A percentile compares a stretch with the other conserved stretches of the same genome.
Conservation (phyloP, 345 rosid genomes). For the Microthlaspi erraticum region DNA sequence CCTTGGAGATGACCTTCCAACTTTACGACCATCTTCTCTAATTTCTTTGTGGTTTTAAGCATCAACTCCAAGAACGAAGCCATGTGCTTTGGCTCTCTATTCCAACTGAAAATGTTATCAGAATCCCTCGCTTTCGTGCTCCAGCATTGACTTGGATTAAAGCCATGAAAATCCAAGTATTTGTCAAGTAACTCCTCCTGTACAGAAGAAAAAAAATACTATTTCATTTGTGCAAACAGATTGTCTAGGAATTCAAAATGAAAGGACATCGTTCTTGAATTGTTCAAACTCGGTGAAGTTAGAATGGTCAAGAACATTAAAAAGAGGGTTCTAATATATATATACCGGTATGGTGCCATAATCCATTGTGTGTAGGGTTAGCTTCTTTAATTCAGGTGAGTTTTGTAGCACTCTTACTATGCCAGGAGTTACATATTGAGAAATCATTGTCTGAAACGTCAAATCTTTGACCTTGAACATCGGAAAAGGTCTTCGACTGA, state of each 20-base stretch:
- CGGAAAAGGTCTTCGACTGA: neutral
- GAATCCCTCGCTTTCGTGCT: neutral
- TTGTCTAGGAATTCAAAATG: neutral
- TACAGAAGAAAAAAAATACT: neutral
- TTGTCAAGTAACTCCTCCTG: neutral
- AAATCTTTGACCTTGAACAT: conserved; percentile 12
- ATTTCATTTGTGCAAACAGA: neutral
- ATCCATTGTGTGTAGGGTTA: conserved; percentile 9
- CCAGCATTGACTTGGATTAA: neutral
- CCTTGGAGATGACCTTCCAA: neutral
- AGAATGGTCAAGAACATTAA: neutral
- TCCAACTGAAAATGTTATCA: neutral
- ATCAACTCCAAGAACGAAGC: conserved; percentile 17
- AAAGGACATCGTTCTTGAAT: neutral
- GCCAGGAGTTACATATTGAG: neutral
- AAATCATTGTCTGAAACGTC: conserved; percentile 7
- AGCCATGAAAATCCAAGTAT: neutral
- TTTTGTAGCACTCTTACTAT: conserved; percentile 28
- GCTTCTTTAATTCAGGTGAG: conserved; percentile 32
- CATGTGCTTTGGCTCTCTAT: neutral
- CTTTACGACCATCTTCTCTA: conserved; percentile 10
- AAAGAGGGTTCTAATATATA: too few species aligned
- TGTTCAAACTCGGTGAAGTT: neutral
- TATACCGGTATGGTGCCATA: neutral
- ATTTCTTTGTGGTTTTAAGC: conserved; percentile 4